Conservation (phyloP, 371 early-diverging fungal species). For the Mortierella sp. region DNA sequence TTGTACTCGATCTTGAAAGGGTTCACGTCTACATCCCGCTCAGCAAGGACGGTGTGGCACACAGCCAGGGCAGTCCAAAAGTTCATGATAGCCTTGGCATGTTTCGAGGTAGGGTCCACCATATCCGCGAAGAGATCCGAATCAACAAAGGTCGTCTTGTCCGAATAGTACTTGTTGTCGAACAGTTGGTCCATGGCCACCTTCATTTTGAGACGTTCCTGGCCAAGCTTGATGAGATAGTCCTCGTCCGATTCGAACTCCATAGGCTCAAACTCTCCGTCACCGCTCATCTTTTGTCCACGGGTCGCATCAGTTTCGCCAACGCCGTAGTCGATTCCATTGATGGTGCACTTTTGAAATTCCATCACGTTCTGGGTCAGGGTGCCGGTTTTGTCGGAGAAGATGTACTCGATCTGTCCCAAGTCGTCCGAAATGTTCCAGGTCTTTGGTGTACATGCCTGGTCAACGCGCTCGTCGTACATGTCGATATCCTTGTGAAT, state of each 20-base stretch:
- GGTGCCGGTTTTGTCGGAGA: conserved; percentile 99
- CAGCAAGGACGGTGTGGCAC: conserved; percentile 86
- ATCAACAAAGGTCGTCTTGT: conserved; percentile 61
- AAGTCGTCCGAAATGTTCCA: conserved; percentile 91
- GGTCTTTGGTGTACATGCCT: conserved; percentile 86
- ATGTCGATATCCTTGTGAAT: conserved; percentile 89
- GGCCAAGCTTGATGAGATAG: conserved; percentile 32
- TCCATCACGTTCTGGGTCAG: conserved; percentile 97
- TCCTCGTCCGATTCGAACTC: conserved; percentile 40
- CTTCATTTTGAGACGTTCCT: conserved; percentile 56
- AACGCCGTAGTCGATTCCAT: conserved; percentile 85
- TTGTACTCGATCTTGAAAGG: conserved; percentile 79
- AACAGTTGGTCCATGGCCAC: conserved; percentile 56
- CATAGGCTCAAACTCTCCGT: conserved; percentile 51
- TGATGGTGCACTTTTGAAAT: conserved; percentile 90
- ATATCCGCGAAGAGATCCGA: conserved; percentile 59
- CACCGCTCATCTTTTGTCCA: conserved; percentile 58
- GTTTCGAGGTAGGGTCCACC: conserved; percentile 60
- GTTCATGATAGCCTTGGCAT: conserved; percentile 75
- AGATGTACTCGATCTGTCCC: conserved; percentile 97
- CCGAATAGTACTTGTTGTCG: conserved; percentile 57
- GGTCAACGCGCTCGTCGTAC: conserved; percentile 85
- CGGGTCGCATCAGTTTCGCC: conserved; percentile 64
- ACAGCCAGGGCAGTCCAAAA: conserved; percentile 83
- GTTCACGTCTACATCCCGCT: conserved; percentile 63